Evolutionary conservation across 768 basidiomycete species (phyloP), one percentile per base, ranked within the genome.

Genomic region (Crassisporium funariophilum): DNA sequence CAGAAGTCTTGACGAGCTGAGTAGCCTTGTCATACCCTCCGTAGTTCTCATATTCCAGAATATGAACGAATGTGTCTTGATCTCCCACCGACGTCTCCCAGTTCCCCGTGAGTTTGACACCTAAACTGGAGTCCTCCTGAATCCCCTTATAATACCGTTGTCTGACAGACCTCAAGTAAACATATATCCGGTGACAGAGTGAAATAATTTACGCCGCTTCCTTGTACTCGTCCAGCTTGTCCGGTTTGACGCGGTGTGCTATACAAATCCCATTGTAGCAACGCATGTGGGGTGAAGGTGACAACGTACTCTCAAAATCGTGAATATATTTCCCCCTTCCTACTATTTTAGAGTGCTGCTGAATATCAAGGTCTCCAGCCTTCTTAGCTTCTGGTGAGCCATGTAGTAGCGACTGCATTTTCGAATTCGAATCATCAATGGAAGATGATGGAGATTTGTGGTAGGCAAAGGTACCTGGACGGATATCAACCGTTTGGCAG

Each of bases 271-370:
- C 19, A 44, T 51, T 17, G 17, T 13, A 23, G 24, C 12, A 16
- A 31, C 27, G 24, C 8, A 17, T 24, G 29, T 16, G 49, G 25
- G 5, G 38, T 49, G 24, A 43, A 33, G 5, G 38, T 49, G 24
- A 43, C 35, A 16, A 67, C 85, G 59, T 60, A 93, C 93, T 77
- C 71, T 93, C 90, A 56, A 95, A 84, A 10, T 85, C 89, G 65
- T 95, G 93, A 24, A 95, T 78, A 63, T 94, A 95, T 76, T 98
- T 98, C 36, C 94, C 92, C 48, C 95, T 75, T 24, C 91, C 95
- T 31, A 99, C 87, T 6, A 95, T 69, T 57, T 83, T 79, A 2
- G 91, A 94, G 64, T 98, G 94, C 60, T 95, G 90, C 46, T 81
- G 79, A 35, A 78, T 70, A 47, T 87, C 85, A 27, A 82, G 68